Conservation (phyloP, 23 red algal genomes). For the Gracilaria vermiculophylla region DNA sequence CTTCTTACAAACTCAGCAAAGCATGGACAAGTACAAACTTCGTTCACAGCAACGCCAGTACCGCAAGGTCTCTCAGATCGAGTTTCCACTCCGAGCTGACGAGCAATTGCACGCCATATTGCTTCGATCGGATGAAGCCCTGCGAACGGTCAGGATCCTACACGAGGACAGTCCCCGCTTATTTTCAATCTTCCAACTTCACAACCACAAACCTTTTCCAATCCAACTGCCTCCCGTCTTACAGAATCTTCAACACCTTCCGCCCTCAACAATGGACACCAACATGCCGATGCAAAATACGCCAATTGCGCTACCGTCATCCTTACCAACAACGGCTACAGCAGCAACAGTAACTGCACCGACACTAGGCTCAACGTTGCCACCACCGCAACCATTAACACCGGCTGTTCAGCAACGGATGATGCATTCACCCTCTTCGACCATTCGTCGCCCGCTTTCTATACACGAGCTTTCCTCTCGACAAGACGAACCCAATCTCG, state of each 20-base stretch:
- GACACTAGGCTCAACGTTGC: not conserved
- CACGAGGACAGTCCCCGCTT: constrained; percentile 50
- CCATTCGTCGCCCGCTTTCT: constrained; percentile 15
- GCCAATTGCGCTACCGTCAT: constrained; percentile 39
- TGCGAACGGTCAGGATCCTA: constrained; percentile 34
- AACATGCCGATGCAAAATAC: constrained; percentile 11
- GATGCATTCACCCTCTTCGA: not conserved
- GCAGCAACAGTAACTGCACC: constrained; percentile 1
- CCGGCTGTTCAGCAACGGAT: not conserved
- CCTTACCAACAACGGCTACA: constrained; percentile 3
- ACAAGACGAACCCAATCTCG: not conserved
- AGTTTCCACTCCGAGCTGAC: constrained; percentile 44
- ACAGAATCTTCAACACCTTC: not conserved
- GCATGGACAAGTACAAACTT: constrained; percentile 58
- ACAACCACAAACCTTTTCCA: constrained; percentile 23
- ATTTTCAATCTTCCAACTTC: constrained; percentile 1
- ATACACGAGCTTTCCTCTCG: constrained; percentile 1
- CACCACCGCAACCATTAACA: not conserved
- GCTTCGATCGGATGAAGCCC: constrained; percentile 47
- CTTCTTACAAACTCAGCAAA: constrained; percentile 51
- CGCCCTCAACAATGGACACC: not conserved
- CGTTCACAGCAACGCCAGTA: constrained; percentile 74
- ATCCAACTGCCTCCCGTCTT: constrained; percentile 17
- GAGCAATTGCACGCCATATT: constrained; percentile 10
- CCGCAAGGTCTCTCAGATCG: constrained; percentile 23